Base-by-base conservation (phyloP, 179 eudicot genomes). In the Amaranthus tricolor region DNA sequence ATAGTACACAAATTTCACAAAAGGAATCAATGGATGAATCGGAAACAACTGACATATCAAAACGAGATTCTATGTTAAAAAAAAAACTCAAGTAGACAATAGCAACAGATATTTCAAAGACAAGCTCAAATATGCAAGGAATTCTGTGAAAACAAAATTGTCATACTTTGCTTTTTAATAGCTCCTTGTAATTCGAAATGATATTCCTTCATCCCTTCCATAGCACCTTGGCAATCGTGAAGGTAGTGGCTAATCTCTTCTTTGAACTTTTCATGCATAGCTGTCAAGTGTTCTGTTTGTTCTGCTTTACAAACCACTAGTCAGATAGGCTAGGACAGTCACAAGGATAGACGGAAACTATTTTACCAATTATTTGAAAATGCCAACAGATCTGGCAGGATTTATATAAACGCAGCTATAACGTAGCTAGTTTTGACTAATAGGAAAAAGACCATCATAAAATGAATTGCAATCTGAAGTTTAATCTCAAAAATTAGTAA, bases 91-190 rank as follows among this genome's bases (percentile, higher is more conserved):
- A 59, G 24, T 20, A 59, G 68, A 2, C 52, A 7, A 31, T 31
- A 57, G 10, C 53, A 45, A 74, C 16, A 31, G 40, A 31, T 11
- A 31, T 10, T 49, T 31, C 31, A 62, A 43, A 70, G 52, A 53
- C 12, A 40, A 44, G 45, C 59, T 53, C 9, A 9, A 5, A 5
- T 31, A 48, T 47, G 14, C 9, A 20, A 52, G 49, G 72, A 7
- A 50, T 45, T 55, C n/a, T n/a, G 3, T 4, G 11, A 61, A 50
- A 31, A 66, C 9, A 45, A 20, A 56, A 60, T 44, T 24, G 55
- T 16, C 91, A 70, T 88, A 92, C 97, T 89, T 78, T 85, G 92
- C 81, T 76, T 88, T 83, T 90, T 89, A 58, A 86, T 70, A 69
- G 79, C 81, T 74, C 83, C 88, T 85, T 81, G 87, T 53, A 90